Evolutionary conservation across 345 rosid genomes (phyloP), one percentile per base, ranked within the genome.

Genomic region (Microcos paniculata): DNA sequence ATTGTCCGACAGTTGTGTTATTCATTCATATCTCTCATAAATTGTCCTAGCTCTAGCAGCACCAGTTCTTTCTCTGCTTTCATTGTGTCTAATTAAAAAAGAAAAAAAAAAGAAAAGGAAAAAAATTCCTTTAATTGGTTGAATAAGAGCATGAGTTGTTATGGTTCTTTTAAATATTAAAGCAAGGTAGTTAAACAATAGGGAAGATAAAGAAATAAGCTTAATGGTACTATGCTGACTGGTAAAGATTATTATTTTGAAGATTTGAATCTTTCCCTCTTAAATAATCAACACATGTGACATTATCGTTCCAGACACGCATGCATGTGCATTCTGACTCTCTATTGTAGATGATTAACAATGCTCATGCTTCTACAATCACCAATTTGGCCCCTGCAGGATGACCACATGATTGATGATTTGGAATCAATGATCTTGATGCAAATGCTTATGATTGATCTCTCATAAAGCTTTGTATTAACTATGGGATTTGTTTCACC

Each of bases 311-410:
- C 26, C 16, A 23, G 15, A 18, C 66, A 57, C 16, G 76, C 76
- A 43, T 58, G 66, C 76, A 72, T 72, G 76, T 58, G 56, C 56
- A 26, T 56, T 72, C 67, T 42, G 76, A 12, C n/a, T 33, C 14
- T 23, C 30, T 43, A 30, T 61, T 43, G 4, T 42, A 43, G 38
- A 19, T 40, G 0, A 45, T n/a, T 26, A 9, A 33, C 43, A 15
- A 33, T 35, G 51, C 71, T 52, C 64, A 16, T 40, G 55, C 64
- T 40, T 55, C 55, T 52, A 55, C 56, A 75, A 38, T 69, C 31
- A 65, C 33, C 31, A 19, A 19, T 33, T 33, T 35, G 26, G 8
- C 2, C 23, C 7, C 5, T 67, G 15, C 16, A 13, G n/a, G 55
- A 11, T 24, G 16, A 14, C 72, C 21, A 15, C 70, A n/a, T n/a